Conservation (phyloP, 2,329 filamentous ascomycete species). For the Colletotrichum sidae region DNA sequence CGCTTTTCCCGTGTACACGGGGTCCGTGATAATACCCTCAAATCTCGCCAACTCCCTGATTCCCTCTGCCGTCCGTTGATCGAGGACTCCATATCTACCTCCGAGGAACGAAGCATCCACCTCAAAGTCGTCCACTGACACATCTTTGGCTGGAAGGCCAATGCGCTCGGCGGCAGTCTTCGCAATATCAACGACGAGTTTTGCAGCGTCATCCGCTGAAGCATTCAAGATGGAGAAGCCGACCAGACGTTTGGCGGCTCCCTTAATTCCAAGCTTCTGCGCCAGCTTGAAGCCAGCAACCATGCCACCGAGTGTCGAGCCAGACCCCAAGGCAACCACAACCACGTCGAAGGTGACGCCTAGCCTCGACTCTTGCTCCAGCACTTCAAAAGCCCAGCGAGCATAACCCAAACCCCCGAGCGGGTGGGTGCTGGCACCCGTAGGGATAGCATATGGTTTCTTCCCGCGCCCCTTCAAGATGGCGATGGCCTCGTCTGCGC, state of each 20-base stretch:
- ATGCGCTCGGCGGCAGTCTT: constrained; percentile 17
- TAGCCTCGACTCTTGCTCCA: constrained; percentile 64
- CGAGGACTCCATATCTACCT: constrained; percentile 23
- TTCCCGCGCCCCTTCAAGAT: constrained; percentile 51
- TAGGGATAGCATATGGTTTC: constrained; percentile 74
- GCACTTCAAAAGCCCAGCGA: constrained; percentile 72
- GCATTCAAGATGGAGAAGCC: constrained; percentile 24
- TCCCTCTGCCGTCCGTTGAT: constrained; percentile 20
- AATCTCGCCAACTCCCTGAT: constrained; percentile 28
- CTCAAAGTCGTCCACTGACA: constrained; percentile 34
- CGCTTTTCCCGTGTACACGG: constrained; percentile 37
- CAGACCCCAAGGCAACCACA: constrained; percentile 73
- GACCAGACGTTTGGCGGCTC: constrained; percentile 12
- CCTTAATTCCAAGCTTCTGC: constrained; percentile 48
- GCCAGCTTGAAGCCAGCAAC: constrained; percentile 74
- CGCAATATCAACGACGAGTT: constrained; percentile 19
- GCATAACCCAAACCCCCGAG: constrained; percentile 75
- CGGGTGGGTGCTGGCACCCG: constrained; percentile 72
- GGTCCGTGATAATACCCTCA: constrained; percentile 29
- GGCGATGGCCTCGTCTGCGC: constrained; percentile 1
- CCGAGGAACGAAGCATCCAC: constrained; percentile 24
- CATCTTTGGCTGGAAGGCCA: constrained; percentile 12
- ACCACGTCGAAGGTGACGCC: constrained; percentile 70
- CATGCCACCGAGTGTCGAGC: constrained; percentile 73
- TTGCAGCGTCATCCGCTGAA: neutral